Base-by-base conservation (phyloP, 2,329 filamentous ascomycete genomes). In the Stachybotrys chartarum region DNA sequence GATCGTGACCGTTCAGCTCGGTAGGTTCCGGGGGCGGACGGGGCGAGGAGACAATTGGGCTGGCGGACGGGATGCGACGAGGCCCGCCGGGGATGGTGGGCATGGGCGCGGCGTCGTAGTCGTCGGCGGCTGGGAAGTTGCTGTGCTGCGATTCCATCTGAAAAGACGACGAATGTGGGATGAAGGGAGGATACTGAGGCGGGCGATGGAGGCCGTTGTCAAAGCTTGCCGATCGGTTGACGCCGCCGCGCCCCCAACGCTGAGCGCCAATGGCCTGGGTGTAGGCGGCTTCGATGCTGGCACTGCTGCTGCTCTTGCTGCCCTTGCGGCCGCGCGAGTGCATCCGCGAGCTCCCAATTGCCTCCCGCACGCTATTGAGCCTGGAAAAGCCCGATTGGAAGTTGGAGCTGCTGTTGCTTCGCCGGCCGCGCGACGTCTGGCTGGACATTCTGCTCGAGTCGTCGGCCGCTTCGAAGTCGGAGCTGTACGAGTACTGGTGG, bases 21-120 rank as follows among this genome's bases (percentile, higher is more conserved):
- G 66, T 64, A 14, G 72, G 69, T 32, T 75, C 70, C 12, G 70
- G 65, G 12, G 77, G 73, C 12, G 75, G 71, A 14, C 70, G 71
- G 60, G 69, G 75, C 51, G 67, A 67, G 8, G 61, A 53, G 30
- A 63, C 68, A 39, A 67, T 61, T 48, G 70, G 66, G 30, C 78
- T 72, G 55, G 75, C 73, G 7, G 70, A 54, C 57, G 63, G 59
- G 51, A 61, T 60, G 55, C 75, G 75, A 57, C 91, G 84, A 55
- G 92, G 90, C 6, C 92, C 92, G 51, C 81, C 87, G 39, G 90
- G 91, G 42, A 97, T 80, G 31, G 85, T 92, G 6, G 93, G 93
- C 44, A 87, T 93, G 14, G 93, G 92, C 30, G 91, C 92, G 53
- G 91, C 88, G 67, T 94, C 88, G 72, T 87, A 85, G 63, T 87